Base-by-base conservation (phyloP, 2,329 filamentous ascomycete genomes). In the Byssochlamys sp. region DNA sequence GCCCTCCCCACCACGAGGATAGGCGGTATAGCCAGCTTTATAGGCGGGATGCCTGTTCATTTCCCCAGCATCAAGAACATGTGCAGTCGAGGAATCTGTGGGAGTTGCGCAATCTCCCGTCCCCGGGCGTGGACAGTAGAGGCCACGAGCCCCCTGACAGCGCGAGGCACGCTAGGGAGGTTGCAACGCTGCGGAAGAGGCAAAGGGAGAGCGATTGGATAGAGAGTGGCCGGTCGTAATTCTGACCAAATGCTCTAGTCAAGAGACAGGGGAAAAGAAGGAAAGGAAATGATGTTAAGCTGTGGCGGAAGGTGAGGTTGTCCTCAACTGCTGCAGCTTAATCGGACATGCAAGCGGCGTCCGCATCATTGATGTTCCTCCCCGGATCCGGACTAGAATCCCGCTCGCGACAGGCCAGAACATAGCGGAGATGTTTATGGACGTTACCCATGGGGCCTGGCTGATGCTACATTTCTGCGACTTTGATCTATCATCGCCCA, bases 21-120 rank as follows among this genome's bases (percentile, higher is more conserved):
- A 91, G 70, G 79, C 79, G 62, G 77, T 73, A 65, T 81, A 76
- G 72, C 90, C 91, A 78, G 94, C 95, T 62, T 87, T 84, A 75
- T 88, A 92, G 73, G 86, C 86, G 74, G 88, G 82, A 81, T 95
- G 90, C 79, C 90, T 85, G 72, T 92, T 89, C 85, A 94, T 91
- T 87, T 88, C 78, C 84, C 71, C 68, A 55, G 59, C 31, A 54
- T 61, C 61, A 63, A 55, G 62, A 67, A 67, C 72, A 72, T 74
- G 65, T 65, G 64, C 65, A 35, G 51, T 49, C 31, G 19, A 51
- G 39, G 55, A 56, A 49, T 53, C 48, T 28, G 50, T 31, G 53
- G 55, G 55, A 33, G 39, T 33, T 49, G 29, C 54, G 35, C 56
- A 25, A 61, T 54, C 60, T 60, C 49, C n/a, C 25, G 49, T 27